A percentile compares a stretch with the other conserved stretches of the same genome.
Evolutionary conservation across 2,329 filamentous ascomycete genomes (phyloP).

Genomic region (Talaromyces albobiverticillius): DNA sequence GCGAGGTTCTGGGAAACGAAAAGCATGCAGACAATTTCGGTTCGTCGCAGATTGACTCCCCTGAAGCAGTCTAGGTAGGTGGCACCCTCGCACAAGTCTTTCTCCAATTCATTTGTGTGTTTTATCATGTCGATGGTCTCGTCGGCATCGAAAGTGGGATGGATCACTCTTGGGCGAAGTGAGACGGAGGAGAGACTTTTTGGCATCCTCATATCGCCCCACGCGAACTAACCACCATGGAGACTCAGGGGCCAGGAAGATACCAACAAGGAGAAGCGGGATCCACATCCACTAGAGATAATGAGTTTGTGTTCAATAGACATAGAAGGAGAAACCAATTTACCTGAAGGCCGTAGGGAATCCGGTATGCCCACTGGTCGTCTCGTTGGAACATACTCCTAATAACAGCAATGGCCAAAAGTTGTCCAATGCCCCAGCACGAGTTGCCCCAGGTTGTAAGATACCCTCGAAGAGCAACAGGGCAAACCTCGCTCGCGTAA

Average conservation of each 20-base stretch:
- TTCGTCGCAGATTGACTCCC: constrained; percentile 36
- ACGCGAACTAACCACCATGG: constrained; percentile 51
- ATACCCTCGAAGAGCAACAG: constrained; percentile 43
- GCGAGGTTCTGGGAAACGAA: constrained; percentile 43
- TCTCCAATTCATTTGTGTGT: constrained; percentile 53
- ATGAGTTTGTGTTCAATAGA: too few species aligned
- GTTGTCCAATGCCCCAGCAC: constrained; percentile 47
- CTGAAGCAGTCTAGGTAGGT: constrained; percentile 58
- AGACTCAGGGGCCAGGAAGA: constrained; percentile 49
- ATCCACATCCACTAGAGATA: too few species aligned
- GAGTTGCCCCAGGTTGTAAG: constrained; percentile 46
- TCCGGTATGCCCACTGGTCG: constrained; percentile 51
- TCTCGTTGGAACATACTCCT: constrained; percentile 43
- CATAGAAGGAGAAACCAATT: constrained; percentile 26
- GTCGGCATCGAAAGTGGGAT: background rate
- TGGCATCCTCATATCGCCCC: constrained; percentile 44
- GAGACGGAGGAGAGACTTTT: constrained; percentile 41
- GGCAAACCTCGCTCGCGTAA: constrained; percentile 47
- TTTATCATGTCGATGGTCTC: constrained; percentile 1
- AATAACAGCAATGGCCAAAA: constrained; percentile 51
- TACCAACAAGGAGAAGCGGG: constrained; percentile 45
- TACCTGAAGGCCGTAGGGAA: constrained; percentile 52
- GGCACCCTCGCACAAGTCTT: constrained; percentile 52
- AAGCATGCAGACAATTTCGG: constrained; percentile 40
- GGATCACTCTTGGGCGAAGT: constrained; percentile 28